Evolutionary conservation across 2,329 filamentous ascomycete species (phyloP), one percentile per base, ranked within the genome.

Genomic region (Blastomyces silverae): DNA sequence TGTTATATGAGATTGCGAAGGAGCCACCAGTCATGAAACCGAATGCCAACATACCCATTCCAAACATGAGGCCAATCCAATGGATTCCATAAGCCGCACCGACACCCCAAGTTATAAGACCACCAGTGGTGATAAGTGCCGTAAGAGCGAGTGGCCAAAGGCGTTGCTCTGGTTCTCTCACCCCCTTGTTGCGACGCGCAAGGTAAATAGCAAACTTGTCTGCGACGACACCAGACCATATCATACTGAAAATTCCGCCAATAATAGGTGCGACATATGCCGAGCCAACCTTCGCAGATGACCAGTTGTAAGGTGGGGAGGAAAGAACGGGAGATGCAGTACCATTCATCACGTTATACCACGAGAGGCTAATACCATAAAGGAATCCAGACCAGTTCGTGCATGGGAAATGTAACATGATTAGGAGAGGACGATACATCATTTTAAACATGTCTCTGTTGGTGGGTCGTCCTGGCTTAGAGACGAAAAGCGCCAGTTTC

Each of bases 131-230:
- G 31, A 74, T 62, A 10, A 75, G n/a, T 8, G 70, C 64, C 5
- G 73, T 68, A 17, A 73, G 62, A 20, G 65, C 48, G 28, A 72
- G 69, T 17, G 72, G 67, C 75, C 74, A 77, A 13, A 76, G 68
- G 22, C 72, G 70, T 66, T 70, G 61, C 69, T 80, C 78, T 1
- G 78, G 77, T 61, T 77, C 72, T 65, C 74, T 68, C 65, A 77
- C 71, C 28, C 79, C 79, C 25, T 74, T 70, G 69, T 79, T 80
- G 31, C 77, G 74, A 4, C 76, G 73, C 0, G 79, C 77, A 3
- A 81, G 70, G 57, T 65, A 70, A n/a, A 79, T 70, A 2, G 71
- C 71, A 58, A 68, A 62, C 58, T 63, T 71, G 69, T 67, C 74
- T 53, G 62, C 62, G 28, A 66, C 28, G 3, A 64, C 46, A 28